Evolutionary conservation across 2,329 filamentous ascomycete species (phyloP), one percentile per base, ranked within the genome.

Genomic region (Microascus cirrosus): DNA sequence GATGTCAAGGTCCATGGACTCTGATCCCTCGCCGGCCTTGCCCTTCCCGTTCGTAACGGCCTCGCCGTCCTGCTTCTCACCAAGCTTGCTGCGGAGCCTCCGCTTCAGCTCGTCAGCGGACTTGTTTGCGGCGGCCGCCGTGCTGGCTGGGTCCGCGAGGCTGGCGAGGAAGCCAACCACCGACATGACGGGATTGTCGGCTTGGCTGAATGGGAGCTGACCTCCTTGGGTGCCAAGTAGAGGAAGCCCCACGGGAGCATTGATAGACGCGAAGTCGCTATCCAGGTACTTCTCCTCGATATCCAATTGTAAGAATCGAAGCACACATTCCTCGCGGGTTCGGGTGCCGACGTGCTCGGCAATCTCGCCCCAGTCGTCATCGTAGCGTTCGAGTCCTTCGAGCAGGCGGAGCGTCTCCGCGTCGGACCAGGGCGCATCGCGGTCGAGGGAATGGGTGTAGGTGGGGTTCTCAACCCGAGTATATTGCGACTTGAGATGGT

Each of bases 221-320:
- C 92, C 92, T 60, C 87, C 82, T 56, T 90, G 81, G 59, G 84
- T 81, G 36, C 87, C 86, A 39, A 94, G 76, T 77, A 87, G 76
- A 58, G 82, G 77, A 58, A 89, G 75, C 8, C 84, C 81, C 1
- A 74, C 81, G 12, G 77, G 79, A 54, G 77, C 76, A 59, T 75
- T 77, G 57, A 81, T 71, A 24, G 55, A 57, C 12, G 71, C 65
- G 8, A 80, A 77, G 65, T 93, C 86, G 8, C 90, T 84, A 65
- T 97, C 92, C 11, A 96, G 77, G 67, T 96, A 99, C 70, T 95
- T 95, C 75, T 96, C 93, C 70, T 97, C 94, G 61, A 99, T 99
- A 64, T 96, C 93, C 39, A 99, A 79, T 68, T 96, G 91, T 62
- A 99, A 73, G 76, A 99, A 99, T 69, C 96, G 94, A 65, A 97